These are phyloP conservation scores for Calocybe gangraenosa DNA, from an alignment of 768 basidiomycete species.

Conservation along the genomic window DNA sequence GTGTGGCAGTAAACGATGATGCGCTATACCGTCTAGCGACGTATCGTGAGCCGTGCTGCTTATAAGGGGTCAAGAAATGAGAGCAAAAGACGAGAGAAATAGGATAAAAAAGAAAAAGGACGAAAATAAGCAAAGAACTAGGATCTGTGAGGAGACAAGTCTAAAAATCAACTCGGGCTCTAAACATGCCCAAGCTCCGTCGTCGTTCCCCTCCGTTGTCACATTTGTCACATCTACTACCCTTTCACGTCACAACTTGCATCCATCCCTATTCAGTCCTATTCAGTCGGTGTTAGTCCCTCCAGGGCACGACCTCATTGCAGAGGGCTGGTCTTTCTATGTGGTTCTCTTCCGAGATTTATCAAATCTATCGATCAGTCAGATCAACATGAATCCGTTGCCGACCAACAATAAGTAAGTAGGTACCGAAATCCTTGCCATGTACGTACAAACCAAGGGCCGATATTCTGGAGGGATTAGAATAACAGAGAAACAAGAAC, in stretches of 20 bases:
- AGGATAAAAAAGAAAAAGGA: constrained; percentile 5
- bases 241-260: constrained; percentile 1
- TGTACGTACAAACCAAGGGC: too few relatives aligned
- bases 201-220: constrained; percentile 15
- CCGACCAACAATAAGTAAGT: too few relatives aligned
- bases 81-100: neutral
- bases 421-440: too few relatives aligned
- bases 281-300: constrained; percentile 11
- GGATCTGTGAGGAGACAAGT: constrained; percentile 5
- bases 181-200: constrained; percentile 15
- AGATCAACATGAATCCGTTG: neutral
- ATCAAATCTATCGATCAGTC: neutral
- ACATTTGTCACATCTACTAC: constrained; percentile 19
- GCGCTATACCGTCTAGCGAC: too few relatives aligned
- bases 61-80: neutral
- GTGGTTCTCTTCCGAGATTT: neutral
- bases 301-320: constrained; percentile 14
- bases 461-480: too few relatives aligned
- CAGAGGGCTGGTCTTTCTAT: neutral
- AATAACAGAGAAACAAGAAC: too few relatives aligned
- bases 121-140: neutral
- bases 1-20: neutral
- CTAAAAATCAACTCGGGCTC: constrained; percentile 9
- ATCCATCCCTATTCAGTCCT: neutral
- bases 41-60: neutral